Evolutionary conservation across 2,329 filamentous ascomycete genomes (phyloP).

Genomic region (Sporothrix schenckii): DNA sequence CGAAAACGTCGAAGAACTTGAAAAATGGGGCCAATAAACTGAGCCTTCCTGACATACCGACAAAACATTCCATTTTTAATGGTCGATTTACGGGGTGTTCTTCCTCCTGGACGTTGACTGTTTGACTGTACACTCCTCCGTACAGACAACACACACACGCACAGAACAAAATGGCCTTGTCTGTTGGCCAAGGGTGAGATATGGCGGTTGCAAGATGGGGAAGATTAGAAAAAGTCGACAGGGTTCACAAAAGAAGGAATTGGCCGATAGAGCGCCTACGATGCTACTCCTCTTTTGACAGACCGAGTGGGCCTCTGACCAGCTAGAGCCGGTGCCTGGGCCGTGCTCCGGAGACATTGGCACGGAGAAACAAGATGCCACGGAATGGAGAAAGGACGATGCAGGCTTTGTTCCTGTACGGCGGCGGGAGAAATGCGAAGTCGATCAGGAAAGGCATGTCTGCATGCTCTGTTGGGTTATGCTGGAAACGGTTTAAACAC

Average conservation of each 20-base stretch:
- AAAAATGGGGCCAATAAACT: too few relatives aligned
- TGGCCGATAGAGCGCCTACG: background rate
- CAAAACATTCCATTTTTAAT: too few relatives aligned
- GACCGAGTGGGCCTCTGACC: too few relatives aligned
- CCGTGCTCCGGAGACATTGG: background rate
- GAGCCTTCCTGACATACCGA: too few relatives aligned
- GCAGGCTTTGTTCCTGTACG: conserved; percentile 2
- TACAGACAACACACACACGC: too few relatives aligned
- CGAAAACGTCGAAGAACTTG: too few relatives aligned
- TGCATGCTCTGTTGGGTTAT: background rate
- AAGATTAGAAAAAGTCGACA: background rate
- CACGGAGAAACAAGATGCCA: background rate
- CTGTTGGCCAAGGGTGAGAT: background rate
- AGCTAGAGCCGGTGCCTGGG: too few relatives aligned
- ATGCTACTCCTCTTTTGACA: too few relatives aligned
- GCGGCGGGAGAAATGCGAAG: background rate
- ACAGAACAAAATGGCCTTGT: background rate
- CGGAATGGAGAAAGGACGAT: background rate
- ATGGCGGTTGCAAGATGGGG: background rate
- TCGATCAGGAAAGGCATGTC: too few relatives aligned
- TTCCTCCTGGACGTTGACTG: background rate
- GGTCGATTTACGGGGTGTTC: too few relatives aligned
- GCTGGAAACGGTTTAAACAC: background rate
- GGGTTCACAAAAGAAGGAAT: conserved; percentile 9
- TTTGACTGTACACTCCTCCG: background rate